Base-by-base conservation (phyloP, 306 rosid species). In the Benincasa hispida region DNA sequence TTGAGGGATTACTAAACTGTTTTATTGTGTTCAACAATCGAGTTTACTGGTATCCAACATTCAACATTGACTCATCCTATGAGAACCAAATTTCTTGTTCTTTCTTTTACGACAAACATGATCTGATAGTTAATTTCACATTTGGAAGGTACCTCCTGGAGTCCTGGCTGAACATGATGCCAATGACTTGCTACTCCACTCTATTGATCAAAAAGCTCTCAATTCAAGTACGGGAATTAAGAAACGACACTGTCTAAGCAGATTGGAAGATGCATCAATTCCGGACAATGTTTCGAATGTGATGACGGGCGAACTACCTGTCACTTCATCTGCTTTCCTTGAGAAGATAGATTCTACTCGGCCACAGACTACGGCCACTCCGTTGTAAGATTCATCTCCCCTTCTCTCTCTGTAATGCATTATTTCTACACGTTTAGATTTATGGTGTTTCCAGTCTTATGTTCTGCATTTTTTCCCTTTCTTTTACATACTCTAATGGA, bases 141-240 rank as follows among this genome's bases (percentile, higher is more conserved):
- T 35, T 17, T 28, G 32, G 10, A 85, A 87, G 91, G 87, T 68
- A 74, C 69, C 88, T 77, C 84, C 89, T 61, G 86, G 87, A 76
- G 83, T 95, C 79, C 82, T 95, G 78, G 61, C 56, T 74, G 96
- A 92, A 81, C 97, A 66, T 61, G 84, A 95, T 76, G 69, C 82
- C 67, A 92, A 92, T 82, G 91, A 90, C 82, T 75, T 81, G 56
- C 77, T 77, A 34, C 66, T 89, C 77, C 51, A 79, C 83, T 88
- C 96, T 79, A 92, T 91, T 8, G 78, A 79, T 78, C 88, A 82
- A 85, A 86, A 53, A 53, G 28, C 78, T 69, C 75, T 67, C 28
- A 65, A 72, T 76, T 62, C 85, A 75, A 83, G 86, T 56, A 78
- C 82, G 51, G 75, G 80, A 87, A 83, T 86, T 74, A 87, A 87